phyloP scores from a whole-genome alignment of 1,139 yeast species.

The Arxiozyma slooffiae region DNA sequence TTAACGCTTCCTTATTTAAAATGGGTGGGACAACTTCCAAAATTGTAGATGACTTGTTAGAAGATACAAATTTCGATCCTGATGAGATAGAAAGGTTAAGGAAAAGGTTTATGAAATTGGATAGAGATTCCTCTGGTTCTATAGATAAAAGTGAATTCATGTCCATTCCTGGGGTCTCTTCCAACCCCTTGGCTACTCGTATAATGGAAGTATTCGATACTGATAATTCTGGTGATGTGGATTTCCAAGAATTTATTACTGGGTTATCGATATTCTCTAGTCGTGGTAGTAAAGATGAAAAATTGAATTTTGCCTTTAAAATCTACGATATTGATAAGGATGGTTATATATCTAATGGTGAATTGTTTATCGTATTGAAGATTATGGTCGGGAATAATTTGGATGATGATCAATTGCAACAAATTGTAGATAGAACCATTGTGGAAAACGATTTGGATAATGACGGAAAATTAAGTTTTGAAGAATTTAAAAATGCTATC shows the following conservation, averaged over 20 bases:
- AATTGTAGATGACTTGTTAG: constrained; percentile 56
- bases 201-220: constrained; percentile 91
- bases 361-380: constrained; percentile 79
- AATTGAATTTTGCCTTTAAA: constrained; percentile 79
- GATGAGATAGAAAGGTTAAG: constrained; percentile 89
- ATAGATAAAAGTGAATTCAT: constrained; percentile 85
- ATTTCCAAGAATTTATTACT: constrained; percentile 86
- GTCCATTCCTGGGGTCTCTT: constrained; percentile 83
- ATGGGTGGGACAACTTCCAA: constrained; percentile 69
- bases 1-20: no score
- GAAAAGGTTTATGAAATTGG: constrained; percentile 89
- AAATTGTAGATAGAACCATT: constrained; percentile 88
- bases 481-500: constrained; percentile 71
- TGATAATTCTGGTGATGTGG: constrained; percentile 88
- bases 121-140: constrained; percentile 85
- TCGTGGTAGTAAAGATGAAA: constrained; percentile 75
- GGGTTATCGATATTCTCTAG: constrained; percentile 88
- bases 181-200: constrained; percentile 82
- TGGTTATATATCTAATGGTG: constrained; percentile 92
- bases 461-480: constrained; percentile 78
- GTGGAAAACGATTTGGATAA: constrained; percentile 91
- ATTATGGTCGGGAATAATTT: constrained; percentile 95
- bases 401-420: constrained; percentile 82
- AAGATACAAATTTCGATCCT: constrained; percentile 73
- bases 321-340: constrained; percentile 94